Evolutionary conservation across 306 rosid species (phyloP).

Genomic region (Quercus wislizeni): DNA sequence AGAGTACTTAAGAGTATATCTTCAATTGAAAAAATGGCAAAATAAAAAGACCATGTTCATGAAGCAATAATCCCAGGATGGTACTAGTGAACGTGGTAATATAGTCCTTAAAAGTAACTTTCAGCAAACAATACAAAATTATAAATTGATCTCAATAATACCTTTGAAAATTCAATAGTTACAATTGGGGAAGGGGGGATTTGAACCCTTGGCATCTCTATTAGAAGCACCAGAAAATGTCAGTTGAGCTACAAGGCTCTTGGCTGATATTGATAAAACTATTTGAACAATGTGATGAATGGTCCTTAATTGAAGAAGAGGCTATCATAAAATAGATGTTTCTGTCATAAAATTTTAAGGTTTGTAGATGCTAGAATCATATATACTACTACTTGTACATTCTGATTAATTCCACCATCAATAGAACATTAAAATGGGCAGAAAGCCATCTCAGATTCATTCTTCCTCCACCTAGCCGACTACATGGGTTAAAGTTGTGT

Average conservation of each 20-base stretch:
- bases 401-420: not conserved
- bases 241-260: too few relatives aligned
- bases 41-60: not conserved
- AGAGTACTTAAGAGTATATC: not conserved
- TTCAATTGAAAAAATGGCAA: not conserved
- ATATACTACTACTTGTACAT: not conserved
- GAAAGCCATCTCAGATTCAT: not conserved
- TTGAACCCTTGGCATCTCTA: too few relatives aligned
- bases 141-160: not conserved
- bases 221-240: too few relatives aligned
- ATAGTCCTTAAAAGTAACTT: not conserved
- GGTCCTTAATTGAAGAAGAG: not conserved
- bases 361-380: not conserved
- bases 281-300: not conserved
- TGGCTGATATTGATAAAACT: not conserved
- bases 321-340: not conserved
- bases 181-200: too few relatives aligned
- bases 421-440: not conserved
- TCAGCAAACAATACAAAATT: not conserved
- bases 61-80: too few relatives aligned
- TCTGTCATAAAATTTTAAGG: not conserved
- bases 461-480: not conserved
- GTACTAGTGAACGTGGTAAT: not conserved
- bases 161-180: too few relatives aligned
- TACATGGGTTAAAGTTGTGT: not conserved